These are phyloP conservation scores for Fusarium redolens DNA, from an alignment of 2,329 filamentous ascomycete genomes.

Conservation along the genomic window DNA sequence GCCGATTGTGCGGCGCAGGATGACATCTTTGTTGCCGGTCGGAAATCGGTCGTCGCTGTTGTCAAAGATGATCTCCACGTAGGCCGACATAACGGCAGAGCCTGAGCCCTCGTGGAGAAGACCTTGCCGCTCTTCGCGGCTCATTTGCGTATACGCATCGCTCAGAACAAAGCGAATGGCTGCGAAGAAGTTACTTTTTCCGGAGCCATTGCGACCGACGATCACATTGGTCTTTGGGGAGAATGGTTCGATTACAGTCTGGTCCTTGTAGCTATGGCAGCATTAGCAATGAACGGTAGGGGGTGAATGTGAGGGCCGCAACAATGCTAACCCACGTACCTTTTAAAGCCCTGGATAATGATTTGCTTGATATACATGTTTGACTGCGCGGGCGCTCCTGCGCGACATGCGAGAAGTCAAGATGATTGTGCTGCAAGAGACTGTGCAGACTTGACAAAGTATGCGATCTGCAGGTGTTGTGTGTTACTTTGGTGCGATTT, in stretches of 20 bases:
- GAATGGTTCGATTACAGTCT: conserved; percentile 98
- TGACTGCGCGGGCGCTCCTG: conserved; percentile 53
- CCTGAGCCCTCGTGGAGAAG: conserved; percentile 98
- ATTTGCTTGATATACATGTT: conserved; percentile 99
- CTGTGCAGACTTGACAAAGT: conserved; percentile 39
- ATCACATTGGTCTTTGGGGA: conserved; percentile 98
- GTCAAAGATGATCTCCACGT: conserved; percentile 99
- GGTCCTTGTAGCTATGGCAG: conserved; percentile 90
- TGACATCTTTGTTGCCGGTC: conserved; percentile 89
- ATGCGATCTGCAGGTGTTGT: conserved; percentile 31
- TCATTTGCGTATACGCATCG: conserved; percentile 97
- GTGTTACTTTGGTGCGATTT: conserved; percentile 44
- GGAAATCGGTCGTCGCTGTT: conserved; percentile 96
- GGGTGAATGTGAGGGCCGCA: conserved; percentile 4
- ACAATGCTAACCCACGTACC: conserved; percentile 63
- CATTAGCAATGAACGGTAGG: conserved; percentile 32
- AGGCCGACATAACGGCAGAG: conserved; percentile 98
- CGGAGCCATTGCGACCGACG: conserved; percentile 97
- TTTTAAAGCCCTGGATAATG: conserved; percentile 99
- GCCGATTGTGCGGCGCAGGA: conserved; percentile 92
- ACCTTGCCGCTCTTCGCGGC: conserved; percentile 93
- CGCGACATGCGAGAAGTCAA: conserved; percentile 50
- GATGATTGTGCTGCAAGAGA: conserved; percentile 41
- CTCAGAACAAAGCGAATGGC: conserved; percentile 98
- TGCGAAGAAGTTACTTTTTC: conserved; percentile 99